Conservation (phyloP, 192 early-diverging fungal species). For the Cetraspora pellucida region DNA sequence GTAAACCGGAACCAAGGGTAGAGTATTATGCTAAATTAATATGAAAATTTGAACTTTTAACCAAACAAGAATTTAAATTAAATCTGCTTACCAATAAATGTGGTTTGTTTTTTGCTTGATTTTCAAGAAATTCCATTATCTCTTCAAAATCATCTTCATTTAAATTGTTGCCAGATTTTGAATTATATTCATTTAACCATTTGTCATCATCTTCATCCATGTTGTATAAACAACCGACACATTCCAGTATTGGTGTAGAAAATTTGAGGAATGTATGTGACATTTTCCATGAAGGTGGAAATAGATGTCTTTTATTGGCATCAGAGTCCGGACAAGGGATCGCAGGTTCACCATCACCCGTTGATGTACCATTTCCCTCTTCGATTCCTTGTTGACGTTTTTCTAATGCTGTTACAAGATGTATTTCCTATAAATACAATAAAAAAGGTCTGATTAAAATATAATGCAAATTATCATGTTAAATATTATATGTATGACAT, state of each 20-base stretch:
- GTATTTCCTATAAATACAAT: slow-evolving; percentile 11
- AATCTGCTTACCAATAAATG: neutral
- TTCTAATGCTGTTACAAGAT: neutral
- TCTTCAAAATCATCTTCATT: slow-evolving; percentile 55
- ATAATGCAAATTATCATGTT: too few relatives aligned
- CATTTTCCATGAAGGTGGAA: slow-evolving; percentile 70
- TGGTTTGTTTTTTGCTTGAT: slow-evolving; percentile 20
- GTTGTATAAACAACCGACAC: slow-evolving; percentile 84
- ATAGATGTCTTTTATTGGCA: slow-evolving; percentile 66
- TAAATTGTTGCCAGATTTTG: slow-evolving; percentile 32
- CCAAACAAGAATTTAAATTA: neutral
- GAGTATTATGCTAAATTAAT: neutral
- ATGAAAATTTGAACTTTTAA: neutral
- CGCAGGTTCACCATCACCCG: slow-evolving; percentile 29
- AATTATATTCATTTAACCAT: slow-evolving; percentile 62
- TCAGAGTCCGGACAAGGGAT: slow-evolving; percentile 63
- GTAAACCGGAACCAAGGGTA: neutral
- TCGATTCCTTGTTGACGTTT: neutral
- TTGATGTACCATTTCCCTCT: neutral
- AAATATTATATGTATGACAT: too few relatives aligned
- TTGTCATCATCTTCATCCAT: slow-evolving; percentile 83
- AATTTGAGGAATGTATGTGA: slow-evolving; percentile 84
- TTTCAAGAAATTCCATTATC: slow-evolving; percentile 78
- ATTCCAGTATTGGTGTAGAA: slow-evolving; percentile 85
- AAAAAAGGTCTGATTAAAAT: too few relatives aligned